Conservation (phyloP, 495 filamentous ascomycete genomes). For the Tuber brumale region DNA sequence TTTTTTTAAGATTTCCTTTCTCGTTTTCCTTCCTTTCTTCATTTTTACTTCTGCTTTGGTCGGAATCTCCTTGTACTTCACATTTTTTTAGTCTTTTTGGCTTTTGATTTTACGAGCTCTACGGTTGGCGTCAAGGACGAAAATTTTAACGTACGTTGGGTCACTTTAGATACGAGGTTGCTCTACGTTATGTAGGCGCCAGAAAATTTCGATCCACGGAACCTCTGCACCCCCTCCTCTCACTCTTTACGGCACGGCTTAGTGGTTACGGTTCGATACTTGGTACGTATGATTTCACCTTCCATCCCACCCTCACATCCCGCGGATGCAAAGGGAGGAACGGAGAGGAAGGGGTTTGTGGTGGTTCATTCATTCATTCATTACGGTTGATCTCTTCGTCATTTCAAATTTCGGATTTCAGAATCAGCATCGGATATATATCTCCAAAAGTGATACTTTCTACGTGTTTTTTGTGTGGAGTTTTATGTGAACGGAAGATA, state of each 20-base stretch:
- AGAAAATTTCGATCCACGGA: slow-evolving; percentile 13
- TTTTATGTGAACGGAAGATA: neutral
- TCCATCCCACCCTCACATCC: neutral
- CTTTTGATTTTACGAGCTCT: slow-evolving; percentile 32
- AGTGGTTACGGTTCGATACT: slow-evolving; percentile 20
- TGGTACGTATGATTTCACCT: slow-evolving; percentile 15
- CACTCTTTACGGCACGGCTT: slow-evolving; percentile 4
- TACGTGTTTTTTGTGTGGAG: neutral
- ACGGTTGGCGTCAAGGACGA: slow-evolving; percentile 34
- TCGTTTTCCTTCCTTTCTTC: slow-evolving; percentile 11
- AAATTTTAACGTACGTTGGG: slow-evolving; percentile 41
- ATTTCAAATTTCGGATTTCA: neutral
- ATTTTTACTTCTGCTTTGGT: slow-evolving; percentile 11
- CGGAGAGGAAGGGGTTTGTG: neutral
- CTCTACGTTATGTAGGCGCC: slow-evolving; percentile 57
- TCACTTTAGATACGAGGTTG: slow-evolving; percentile 53
- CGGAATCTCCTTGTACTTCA: slow-evolving; percentile 1
- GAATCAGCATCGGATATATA: slow-evolving; percentile 1
- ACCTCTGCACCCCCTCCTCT: slow-evolving; percentile 2
- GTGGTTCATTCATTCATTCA: neutral
- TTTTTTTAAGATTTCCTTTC: slow-evolving; percentile 14
- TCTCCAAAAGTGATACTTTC: slow-evolving; percentile 3
- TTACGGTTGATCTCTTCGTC: slow-evolving; percentile 1
- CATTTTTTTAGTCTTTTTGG: slow-evolving; percentile 28
- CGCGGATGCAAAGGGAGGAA: neutral